A percentile compares a stretch with the other conserved stretches of the same genome.
Evolutionary conservation across 176 grass and related monocot species (phyloP).

Genomic region (Bonia amplexicaulis): DNA sequence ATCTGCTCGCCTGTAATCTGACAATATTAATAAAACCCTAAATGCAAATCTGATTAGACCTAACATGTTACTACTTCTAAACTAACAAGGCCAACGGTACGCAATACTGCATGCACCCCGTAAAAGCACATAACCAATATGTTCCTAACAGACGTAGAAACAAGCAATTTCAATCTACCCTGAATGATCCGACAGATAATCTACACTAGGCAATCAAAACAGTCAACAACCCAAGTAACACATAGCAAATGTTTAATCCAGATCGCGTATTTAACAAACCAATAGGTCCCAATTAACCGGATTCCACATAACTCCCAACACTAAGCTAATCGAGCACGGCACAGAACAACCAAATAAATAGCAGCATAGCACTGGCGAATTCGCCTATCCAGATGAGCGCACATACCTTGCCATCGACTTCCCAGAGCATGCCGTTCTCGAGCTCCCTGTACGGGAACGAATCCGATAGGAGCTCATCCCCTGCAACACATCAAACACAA

Average conservation of each 20-base stretch:
- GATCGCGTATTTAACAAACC: neutral
- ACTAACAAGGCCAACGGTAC: neutral
- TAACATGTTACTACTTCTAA: neutral
- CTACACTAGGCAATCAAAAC: neutral
- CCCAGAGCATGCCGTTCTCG: slow-evolving; percentile 74
- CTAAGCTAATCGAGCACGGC: neutral
- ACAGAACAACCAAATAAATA: neutral
- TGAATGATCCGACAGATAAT: neutral
- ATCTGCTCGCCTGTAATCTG: neutral
- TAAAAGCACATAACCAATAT: neutral
- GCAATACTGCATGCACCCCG: neutral
- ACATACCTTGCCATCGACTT: slow-evolving; percentile 73
- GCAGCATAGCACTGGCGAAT: neutral
- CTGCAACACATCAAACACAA: slow-evolving; percentile 9
- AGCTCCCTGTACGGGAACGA: slow-evolving; percentile 73
- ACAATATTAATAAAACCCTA: too few relatives aligned
- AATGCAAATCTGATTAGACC: too few relatives aligned
- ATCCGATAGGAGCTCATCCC: slow-evolving; percentile 81
- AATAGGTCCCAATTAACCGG: neutral
- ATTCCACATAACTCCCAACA: neutral
- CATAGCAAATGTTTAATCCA: neutral
- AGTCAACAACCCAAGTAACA: neutral
- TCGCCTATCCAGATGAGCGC: neutral
- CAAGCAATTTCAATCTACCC: neutral
- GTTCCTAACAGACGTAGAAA: neutral